phyloP scores from a whole-genome alignment of 2,329 filamentous ascomycete species.

The Thielaviopsis euricoi region DNA sequence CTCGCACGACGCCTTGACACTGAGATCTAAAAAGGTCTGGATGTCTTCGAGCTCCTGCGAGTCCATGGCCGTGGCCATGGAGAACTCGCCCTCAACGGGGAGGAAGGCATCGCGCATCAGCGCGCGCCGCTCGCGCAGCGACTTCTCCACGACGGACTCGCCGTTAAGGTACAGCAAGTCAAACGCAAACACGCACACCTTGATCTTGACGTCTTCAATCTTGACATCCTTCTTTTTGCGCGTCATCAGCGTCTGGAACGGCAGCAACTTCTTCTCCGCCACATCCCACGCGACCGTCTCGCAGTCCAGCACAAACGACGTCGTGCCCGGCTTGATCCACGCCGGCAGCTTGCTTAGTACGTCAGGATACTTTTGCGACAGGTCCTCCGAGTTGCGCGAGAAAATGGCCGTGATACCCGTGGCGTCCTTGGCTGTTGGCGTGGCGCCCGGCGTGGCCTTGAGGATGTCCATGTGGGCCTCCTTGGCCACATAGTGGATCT shows the following conservation, averaged over 20 bases:
- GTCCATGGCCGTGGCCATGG: conserved; percentile 75
- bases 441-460: conserved; percentile 40
- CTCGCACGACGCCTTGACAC: conserved; percentile 89
- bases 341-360: conserved; percentile 72
- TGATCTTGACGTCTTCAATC: conserved; percentile 84
- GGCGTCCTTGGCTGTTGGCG: conserved; percentile 43
- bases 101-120: conserved; percentile 58
- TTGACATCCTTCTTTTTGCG: conserved; percentile 96
- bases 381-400: conserved; percentile 89
- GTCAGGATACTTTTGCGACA: conserved; percentile 96
- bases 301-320: conserved; percentile 95
- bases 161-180: conserved; percentile 89
- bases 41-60: conserved; percentile 87
- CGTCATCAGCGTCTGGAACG: conserved; percentile 97
- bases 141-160: conserved; percentile 71
- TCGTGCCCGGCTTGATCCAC: conserved; percentile 82
- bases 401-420: conserved; percentile 78
- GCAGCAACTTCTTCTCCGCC: conserved; percentile 85
- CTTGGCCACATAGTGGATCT: conserved; percentile 90
- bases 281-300: conserved; percentile 96
- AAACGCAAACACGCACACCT: conserved; percentile 94
- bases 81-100: conserved; percentile 75
- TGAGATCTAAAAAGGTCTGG: conserved; percentile 80
- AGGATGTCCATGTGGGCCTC: conserved; percentile 55
- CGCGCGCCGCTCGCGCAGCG: conserved; percentile 67